These are phyloP conservation scores for Coelastrella sp. DNA, from an alignment of 139 green algal species.

Conservation along the genomic window DNA sequence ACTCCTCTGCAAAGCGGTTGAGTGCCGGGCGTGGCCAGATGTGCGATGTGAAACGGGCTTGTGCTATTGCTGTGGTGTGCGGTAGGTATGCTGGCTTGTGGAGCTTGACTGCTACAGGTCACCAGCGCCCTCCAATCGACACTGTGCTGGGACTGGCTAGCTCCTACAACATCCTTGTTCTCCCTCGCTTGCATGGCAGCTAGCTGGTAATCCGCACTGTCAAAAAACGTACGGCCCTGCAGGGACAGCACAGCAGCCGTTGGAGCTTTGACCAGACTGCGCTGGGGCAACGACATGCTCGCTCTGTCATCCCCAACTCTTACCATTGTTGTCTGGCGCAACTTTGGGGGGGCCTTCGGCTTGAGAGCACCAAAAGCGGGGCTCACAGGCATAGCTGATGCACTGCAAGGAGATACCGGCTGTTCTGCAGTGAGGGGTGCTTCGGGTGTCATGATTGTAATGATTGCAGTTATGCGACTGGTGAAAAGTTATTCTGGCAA, in stretches of 20 bases:
- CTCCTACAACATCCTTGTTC: background rate
- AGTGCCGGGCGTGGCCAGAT: background rate
- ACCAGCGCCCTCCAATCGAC: background rate
- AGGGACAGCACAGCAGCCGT: background rate
- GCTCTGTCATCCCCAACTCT: background rate
- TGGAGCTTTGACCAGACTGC: background rate
- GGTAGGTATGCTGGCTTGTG: background rate
- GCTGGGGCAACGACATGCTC: too few relatives aligned
- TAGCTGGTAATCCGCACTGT: constrained; percentile 5
- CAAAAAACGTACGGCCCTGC: background rate
- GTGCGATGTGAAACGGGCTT: background rate
- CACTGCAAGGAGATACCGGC: background rate
- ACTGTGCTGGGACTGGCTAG: background rate
- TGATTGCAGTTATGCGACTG: background rate
- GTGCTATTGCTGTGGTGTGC: background rate
- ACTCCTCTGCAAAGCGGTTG: background rate
- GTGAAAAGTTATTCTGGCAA: too few relatives aligned
- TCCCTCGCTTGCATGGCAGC: background rate
- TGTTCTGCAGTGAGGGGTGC: background rate
- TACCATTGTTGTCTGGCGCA: background rate
- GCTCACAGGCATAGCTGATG: background rate
- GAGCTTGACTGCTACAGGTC: background rate
- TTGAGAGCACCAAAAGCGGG: background rate
- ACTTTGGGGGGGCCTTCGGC: background rate
- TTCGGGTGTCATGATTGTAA: background rate